Conservation (phyloP, 2,329 filamentous ascomycete species). For the Dactylellina cionopaga region DNA sequence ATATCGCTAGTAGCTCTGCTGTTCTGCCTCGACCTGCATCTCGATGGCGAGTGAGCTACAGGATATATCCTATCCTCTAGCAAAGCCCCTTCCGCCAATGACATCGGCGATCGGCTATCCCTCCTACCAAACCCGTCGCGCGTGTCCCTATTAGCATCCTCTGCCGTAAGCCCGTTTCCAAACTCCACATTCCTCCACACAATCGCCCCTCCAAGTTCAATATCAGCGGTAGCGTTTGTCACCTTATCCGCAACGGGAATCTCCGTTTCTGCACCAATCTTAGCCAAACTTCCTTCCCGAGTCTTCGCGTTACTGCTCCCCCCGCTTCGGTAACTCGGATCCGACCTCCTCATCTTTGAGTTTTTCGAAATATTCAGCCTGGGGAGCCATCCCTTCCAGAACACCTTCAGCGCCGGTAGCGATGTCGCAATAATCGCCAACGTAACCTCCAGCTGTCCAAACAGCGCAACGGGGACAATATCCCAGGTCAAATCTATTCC, state of each 20-base stretch:
- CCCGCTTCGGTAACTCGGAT: constrained; percentile 5
- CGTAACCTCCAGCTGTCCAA: constrained; percentile 38
- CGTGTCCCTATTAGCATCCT: neutral
- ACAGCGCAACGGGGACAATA: constrained; percentile 31
- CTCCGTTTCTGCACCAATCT: neutral
- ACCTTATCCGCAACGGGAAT: neutral
- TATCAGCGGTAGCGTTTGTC: constrained; percentile 2
- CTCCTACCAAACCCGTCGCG: neutral
- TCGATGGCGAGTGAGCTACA: neutral
- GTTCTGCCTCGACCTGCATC: constrained; percentile 20
- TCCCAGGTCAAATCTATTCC: constrained; percentile 41
- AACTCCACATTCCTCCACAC: constrained; percentile 22
- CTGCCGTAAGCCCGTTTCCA: constrained; percentile 1
- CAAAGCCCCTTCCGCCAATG: constrained; percentile 9
- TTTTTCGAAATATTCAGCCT: neutral
- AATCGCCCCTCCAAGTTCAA: constrained; percentile 10
- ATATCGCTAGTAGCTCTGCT: constrained; percentile 28
- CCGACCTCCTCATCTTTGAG: constrained; percentile 7
- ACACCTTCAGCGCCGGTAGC: constrained; percentile 26
- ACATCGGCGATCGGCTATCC: constrained; percentile 5
- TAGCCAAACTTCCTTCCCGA: constrained; percentile 7
- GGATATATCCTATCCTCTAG: constrained; percentile 21
- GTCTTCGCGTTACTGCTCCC: constrained; percentile 8
- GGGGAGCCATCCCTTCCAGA: constrained; percentile 33
- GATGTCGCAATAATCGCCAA: constrained; percentile 34